Evolutionary conservation across 164 flowering plant genomes (phyloP), one percentile per base, ranked within the genome.

Genomic region (Echeveria elegans): DNA sequence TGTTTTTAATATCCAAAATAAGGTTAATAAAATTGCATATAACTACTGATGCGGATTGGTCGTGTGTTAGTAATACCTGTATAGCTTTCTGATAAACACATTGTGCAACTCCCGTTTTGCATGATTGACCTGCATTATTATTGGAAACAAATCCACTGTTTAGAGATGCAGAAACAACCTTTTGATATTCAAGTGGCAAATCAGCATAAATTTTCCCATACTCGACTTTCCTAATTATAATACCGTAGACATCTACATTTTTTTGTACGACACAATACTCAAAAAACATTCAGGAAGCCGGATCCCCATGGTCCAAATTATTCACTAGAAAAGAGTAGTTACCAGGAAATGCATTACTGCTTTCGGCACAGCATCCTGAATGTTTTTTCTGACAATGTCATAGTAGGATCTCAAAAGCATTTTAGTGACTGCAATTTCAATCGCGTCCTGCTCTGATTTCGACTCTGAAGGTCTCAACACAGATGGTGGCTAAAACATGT

Each of bases 291-390:
- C n/a, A n/a, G n/a, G n/a, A n/a, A n/a, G n/a, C n/a, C n/a, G n/a
- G n/a, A n/a, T n/a, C n/a, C n/a, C n/a, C n/a, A n/a, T n/a, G n/a
- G 31, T 14, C 21, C 28, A 62, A 18, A 32, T 9, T 38, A 63
- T 21, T 34, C 65, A 19, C 24, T 34, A 23, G 32, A 50, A 19
- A 21, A 59, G 47, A 70, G 50, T 24, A 65, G 69, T 75, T 84
- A 95, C 97, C 87, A 95, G 80, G 73, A 92, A 95, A 75, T 92
- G 97, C 96, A 95, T 95, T 65, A 95, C 87, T 31, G 96, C 96
- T 78, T 92, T 95, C 16, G 99, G 99, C 63, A 92, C 81, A 34
- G 81, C 72, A 72, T 92, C 97, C 80, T 92, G 92, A n/a, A 95
- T 75, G 66, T 90, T 95, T 83, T 87, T 90, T 81, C 97, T 79